These are phyloP conservation scores for Trichoderma semiorbis DNA, from an alignment of 2,329 filamentous ascomycete species.

Conservation along the genomic window DNA sequence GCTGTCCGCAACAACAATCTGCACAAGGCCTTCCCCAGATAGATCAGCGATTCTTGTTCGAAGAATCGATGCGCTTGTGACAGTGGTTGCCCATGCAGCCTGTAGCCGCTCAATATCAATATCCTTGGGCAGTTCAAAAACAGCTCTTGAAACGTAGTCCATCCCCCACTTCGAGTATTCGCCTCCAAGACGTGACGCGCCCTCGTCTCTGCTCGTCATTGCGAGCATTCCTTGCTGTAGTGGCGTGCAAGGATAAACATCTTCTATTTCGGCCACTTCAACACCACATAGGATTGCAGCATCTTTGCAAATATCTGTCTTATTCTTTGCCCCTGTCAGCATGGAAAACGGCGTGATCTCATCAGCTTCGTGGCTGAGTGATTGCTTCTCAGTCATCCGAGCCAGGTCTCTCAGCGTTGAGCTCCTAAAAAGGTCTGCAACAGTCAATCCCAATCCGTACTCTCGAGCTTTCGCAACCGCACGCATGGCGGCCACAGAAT, in stretches of 20 bases:
- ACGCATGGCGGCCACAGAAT: conserved; percentile 6
- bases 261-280: background rate
- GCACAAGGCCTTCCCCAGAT: background rate
- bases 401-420: background rate
- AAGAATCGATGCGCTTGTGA: background rate
- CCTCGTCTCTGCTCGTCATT: background rate
- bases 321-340: background rate
- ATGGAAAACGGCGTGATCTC: background rate
- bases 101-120: background rate
- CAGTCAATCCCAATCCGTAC: background rate
- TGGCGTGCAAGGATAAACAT: conserved; percentile 10
- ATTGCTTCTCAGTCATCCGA: background rate
- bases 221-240: conserved; percentile 13
- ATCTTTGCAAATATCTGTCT: background rate
- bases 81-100: background rate
- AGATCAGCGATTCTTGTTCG: conserved; percentile 4
- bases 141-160: conserved; percentile 3
- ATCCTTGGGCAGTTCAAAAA: background rate
- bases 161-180: background rate
- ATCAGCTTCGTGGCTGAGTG: background rate
- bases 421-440: conserved; percentile 2
- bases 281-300: background rate
- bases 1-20: background rate
- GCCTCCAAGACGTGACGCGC: background rate
- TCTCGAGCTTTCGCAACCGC: conserved; percentile 3